Evolutionary conservation across 768 basidiomycete genomes (phyloP), one percentile per base, ranked within the genome.

Genomic region (Collybia mongolica): DNA sequence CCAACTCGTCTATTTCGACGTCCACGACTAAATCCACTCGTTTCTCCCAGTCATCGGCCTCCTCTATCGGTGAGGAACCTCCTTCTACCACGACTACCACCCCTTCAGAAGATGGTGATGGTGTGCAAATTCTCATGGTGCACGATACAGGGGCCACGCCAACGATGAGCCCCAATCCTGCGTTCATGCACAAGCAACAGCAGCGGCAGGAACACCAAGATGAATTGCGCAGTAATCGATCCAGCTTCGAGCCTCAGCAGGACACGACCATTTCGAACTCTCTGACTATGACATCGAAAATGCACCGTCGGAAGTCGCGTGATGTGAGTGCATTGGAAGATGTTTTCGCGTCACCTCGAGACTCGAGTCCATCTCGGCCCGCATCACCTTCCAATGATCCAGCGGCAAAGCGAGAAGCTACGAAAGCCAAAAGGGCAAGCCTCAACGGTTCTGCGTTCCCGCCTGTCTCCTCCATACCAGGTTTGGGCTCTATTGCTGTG

Each of bases 131-230:
- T 37, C 65, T 75, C 28, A 73, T 78, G 52, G 72, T 77, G 6
- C 63, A 70, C 22, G 74, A 81, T 60, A 76, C 77, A n/a, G 77
- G 75, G 26, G 74, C 74, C 36, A 77, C 74, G 20, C 77, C 72
- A 7, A 73, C 68, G 14, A 70, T 77, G 69, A 75, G 73, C 55
- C 77, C 79, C 2, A 79, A 77, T 50, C 74, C 75, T 20, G 71
- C 67, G 28, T 81, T 76, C 50, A 57, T 45, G 20, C 62, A 49
- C 23, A 57, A 63, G 22, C 54, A 49, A 19, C 61, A 66, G 24
- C 64, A 64, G 55, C 64, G 58, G 32, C 61, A 60, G 44, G 49
- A 54, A 53, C 41, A 52, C 41, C 54, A 54, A 36, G 45, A 53
- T 20, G 20, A 39, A 38, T 48, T 19, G n/a, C 28, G 12, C 19